A percentile compares a stretch with the other conserved stretches of the same genome.
These are phyloP conservation scores for Pseudogymnoascus sp. DNA, from an alignment of 2,329 filamentous ascomycete genomes.

Conservation along the genomic window DNA sequence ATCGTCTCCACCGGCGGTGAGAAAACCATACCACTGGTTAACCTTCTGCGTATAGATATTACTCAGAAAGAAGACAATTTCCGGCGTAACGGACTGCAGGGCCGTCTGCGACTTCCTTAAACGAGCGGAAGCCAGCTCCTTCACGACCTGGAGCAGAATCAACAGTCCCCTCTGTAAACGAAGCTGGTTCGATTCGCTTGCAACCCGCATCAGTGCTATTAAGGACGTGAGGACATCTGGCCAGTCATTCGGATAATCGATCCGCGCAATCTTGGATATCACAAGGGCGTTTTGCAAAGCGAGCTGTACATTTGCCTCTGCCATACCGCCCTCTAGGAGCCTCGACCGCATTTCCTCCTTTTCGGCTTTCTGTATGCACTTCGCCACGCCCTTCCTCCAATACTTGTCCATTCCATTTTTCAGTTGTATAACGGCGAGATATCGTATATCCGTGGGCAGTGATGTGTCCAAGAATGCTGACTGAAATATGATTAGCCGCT, in stretches of 20 bases:
- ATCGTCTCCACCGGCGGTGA: constrained; percentile 49
- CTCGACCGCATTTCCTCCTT: constrained; percentile 67
- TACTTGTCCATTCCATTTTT: constrained; percentile 96
- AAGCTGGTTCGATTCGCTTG: constrained; percentile 48
- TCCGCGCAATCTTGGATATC: constrained; percentile 76
- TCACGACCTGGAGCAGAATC: constrained; percentile 76
- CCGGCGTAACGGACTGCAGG: constrained; percentile 69
- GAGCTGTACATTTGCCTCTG: constrained; percentile 65
- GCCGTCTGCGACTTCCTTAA: constrained; percentile 65
- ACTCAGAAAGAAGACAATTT: constrained; percentile 71
- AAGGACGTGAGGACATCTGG: constrained; percentile 52
- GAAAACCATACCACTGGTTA: constrained; percentile 54
- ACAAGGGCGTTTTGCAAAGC: constrained; percentile 84
- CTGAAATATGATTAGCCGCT: constrained; percentile 36
- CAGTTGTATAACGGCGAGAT: constrained; percentile 84
- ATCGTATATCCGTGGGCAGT: constrained; percentile 68
- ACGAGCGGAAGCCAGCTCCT: constrained; percentile 77
- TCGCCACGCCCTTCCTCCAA: constrained; percentile 61
- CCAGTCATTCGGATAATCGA: constrained; percentile 88
- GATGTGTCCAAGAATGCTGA: constrained; percentile 72
- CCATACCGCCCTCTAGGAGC: constrained; percentile 66
- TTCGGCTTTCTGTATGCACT: constrained; percentile 64
- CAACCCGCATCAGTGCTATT: constrained; percentile 53
- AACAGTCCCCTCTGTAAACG: constrained; percentile 65
- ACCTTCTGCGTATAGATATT: constrained; percentile 71